Base-by-base conservation (phyloP, 768 basidiomycete genomes). In the Crepidotus variabilis region DNA sequence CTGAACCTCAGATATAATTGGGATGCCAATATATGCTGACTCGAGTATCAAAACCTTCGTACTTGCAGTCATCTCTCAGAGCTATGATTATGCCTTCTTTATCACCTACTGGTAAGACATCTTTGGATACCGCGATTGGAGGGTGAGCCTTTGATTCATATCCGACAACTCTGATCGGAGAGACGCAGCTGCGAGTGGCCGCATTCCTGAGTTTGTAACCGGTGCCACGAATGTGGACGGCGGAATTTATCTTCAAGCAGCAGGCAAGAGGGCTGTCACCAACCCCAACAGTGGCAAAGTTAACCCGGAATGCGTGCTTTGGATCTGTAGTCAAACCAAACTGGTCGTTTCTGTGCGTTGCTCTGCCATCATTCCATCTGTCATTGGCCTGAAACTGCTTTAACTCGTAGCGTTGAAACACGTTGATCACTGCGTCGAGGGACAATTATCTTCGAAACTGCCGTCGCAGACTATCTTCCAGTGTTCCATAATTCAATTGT, bases 281-380 rank as follows among this genome's bases (percentile, higher is more conserved):
- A 67, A 75, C 52, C 57, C 65, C 1, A 58, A 62, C 1, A 67
- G 64, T 39, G 69, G 62, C 2, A 57, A 63, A 9, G 54, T 75
- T 13, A 62, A 60, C 49, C 61, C 68, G 7, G 68, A 74, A 51
- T 67, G 67, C 18, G 53, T 75, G 20, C 73, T 73, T 52, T 75
- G 73, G 74, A 65, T 76, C 23, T 74, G 73, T 56, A 76, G 75
- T 52, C 71, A 72, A 56, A 72, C 73, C 1, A 75, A 76, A 59
- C 56, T 75, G 59, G 63, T 75, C 22, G 62, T 67, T 39, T 60
- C 69, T 13, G 75, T 28, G 28, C 45, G 32, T 35, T 3, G 28
- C 28, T 8, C 8, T 28, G 28, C 8, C 28, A 28, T 4, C 28
- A 28, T 28, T 28, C 28, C 8, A 3, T 28, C 28, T 8, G 28